Percentiles rank a stretch among this genome's conserved stretches.
These are phyloP conservation scores for Arachis monticola DNA, from an alignment of 331 rosid species.

Conservation along the genomic window DNA sequence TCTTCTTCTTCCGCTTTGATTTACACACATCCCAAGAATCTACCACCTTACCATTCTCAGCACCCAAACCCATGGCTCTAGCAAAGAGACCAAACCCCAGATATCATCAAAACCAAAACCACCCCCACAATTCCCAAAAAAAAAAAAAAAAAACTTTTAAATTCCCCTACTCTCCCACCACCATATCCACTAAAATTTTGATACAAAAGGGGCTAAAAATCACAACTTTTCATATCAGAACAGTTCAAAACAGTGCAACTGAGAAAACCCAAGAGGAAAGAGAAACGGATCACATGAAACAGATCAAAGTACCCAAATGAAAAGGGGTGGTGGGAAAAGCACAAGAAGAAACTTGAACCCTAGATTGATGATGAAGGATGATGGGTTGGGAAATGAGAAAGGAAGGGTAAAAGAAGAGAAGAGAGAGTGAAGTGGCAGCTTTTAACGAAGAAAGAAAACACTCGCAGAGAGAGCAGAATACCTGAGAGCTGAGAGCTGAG, in stretches of 20 bases:
- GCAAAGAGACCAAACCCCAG: too few species aligned
- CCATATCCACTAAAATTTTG: too few species aligned
- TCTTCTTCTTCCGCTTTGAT: slow-evolving; percentile 50
- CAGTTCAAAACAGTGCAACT: slow-evolving; percentile 22
- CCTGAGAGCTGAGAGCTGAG: slow-evolving; percentile 27
- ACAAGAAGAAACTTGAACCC: slow-evolving; percentile 32
- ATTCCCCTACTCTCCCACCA: slow-evolving; percentile 33
- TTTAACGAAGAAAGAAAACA: slow-evolving; percentile 35
- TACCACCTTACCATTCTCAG: too few species aligned
- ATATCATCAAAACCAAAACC: too few species aligned
- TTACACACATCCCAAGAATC: too few species aligned
- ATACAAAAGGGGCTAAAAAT: too few species aligned
- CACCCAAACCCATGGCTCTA: too few species aligned
- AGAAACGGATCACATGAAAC: slow-evolving; percentile 53
- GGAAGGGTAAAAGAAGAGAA: background rate
- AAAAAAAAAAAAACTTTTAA: background rate
- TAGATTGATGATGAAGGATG: slow-evolving; percentile 34
- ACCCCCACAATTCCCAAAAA: too few species aligned
- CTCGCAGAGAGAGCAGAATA: too few species aligned
- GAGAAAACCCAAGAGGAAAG: slow-evolving; percentile 38
- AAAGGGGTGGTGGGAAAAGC: background rate
- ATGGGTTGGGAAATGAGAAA: slow-evolving; percentile 31
- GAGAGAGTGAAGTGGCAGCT: slow-evolving; percentile 13
- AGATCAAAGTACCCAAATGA: slow-evolving; percentile 46
- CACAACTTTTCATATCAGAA: background rate